Evolutionary conservation across 164 flowering plant genomes (phyloP), one percentile per base, ranked within the genome.

Genomic region (Vitis riparia): DNA sequence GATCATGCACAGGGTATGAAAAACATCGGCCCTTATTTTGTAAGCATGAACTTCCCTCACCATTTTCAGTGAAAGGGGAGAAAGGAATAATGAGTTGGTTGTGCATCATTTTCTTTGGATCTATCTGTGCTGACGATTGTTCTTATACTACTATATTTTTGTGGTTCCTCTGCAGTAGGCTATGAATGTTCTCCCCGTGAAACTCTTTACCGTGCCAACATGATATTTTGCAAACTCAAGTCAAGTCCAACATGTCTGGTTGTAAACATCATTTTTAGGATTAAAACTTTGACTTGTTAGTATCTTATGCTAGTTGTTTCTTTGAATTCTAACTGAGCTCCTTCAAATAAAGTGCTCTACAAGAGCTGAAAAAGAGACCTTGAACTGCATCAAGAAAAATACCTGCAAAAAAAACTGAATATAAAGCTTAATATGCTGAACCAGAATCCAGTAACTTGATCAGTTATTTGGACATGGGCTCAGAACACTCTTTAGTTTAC

Each of bases 401-500:
- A 67, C 81, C 75, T 67, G 75, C 56, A 57, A 82, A 82, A 75
- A 82, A 68, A 68, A 65, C 15, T 15, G 74, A 75, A 19, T 65
- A 64, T 60, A 84, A 78, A 73, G 70, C 72, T 66, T 70, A 76
- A 19, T 44, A 69, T 70, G 61, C 76, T 59, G 82, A 62, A 60
- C 58, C 66, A 51, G 74, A 63, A 19, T 60, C 83, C 51, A 67
- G 65, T 64, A 32, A 27, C 53, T 27, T 69, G 72, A 84, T 69
- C 67, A 83, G 85, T 73, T 85, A 86, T 71, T 69, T 71, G 6
- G 84, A 79, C 47, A 37, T 71, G 57, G 79, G 75, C 51, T 63
- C 75, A 17, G 83, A 87, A 73, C 62, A 81, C 53, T 58, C 84
- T 70, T 85, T 87, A 73, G 83, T 80, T 82, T 77, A 78, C 75